Evolutionary conservation across 1,284 basidiomycete species (phyloP).

Genomic region (Apiotrichum akiyoshidainum): DNA sequence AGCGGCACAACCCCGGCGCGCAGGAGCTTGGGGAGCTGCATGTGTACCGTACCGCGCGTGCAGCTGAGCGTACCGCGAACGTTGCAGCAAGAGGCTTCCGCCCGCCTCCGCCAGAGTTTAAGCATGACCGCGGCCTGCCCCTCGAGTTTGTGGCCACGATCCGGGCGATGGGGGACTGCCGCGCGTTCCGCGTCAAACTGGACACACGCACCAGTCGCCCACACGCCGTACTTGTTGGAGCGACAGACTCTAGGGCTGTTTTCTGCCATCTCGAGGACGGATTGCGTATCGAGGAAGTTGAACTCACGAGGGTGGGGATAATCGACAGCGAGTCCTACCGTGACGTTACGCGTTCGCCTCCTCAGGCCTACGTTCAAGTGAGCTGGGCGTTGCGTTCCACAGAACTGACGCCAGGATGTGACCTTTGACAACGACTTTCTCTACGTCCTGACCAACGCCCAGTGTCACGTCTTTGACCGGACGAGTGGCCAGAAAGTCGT

Average conservation of each 20-base stretch:
- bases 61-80: background rate
- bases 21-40: background rate
- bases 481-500: slow-evolving; percentile 12
- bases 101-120: background rate
- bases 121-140: slow-evolving; percentile 6
- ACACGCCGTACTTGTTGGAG: slow-evolving; percentile 17
- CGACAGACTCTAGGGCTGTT: background rate
- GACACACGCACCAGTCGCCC: slow-evolving; percentile 2
- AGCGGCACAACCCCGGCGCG: too few relatives aligned
- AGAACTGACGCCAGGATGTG: slow-evolving; percentile 35
- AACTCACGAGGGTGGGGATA: background rate
- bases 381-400: background rate
- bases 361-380: background rate
- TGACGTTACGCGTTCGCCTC: background rate
- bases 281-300: background rate
- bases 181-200: background rate
- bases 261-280: slow-evolving; percentile 4
- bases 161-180: slow-evolving; percentile 16
- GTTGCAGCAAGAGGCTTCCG: background rate
- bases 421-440: slow-evolving; percentile 42
- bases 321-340: background rate
- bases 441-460: slow-evolving; percentile 25
- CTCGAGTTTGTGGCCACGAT: slow-evolving; percentile 31
- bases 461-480: slow-evolving; percentile 28
- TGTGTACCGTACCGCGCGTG: slow-evolving; percentile 5